Evolutionary conservation across 1,139 yeast genomes (phyloP), one percentile per base, ranked within the genome.

Genomic region (Petasospora fabianii): DNA sequence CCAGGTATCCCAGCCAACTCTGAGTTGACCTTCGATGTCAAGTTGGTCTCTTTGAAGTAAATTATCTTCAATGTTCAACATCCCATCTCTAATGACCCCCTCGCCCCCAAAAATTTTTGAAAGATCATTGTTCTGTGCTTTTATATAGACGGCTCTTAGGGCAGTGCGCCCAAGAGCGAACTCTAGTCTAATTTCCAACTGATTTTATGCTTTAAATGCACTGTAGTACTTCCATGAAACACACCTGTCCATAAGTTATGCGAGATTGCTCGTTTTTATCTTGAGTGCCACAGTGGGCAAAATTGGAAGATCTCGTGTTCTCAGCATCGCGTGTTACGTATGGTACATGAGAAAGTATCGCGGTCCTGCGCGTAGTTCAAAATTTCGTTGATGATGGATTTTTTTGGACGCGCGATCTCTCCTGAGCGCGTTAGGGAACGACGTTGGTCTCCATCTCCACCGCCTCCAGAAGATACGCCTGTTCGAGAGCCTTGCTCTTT

Each of bases 1-100:
- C 97, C 98, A 57, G 98, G 97, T 49, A 86, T 92, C 57, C 98
- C 98, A 59, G 85, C 96, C 56, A 90, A 90, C 80, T 84, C 96
- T 46, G 96, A 87, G 69, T 77, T 92, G 65, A 86, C 95, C 45
- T 92, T 92, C 59, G 98, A 92, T 64, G 95, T 92, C 60, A 92
- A 90, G 72, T 78, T 92, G 60, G 92, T 92, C 53, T 79, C 90
- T 49, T 75, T 90, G 64, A 88, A 88, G 77, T 90, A 82, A 60
- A 35, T 27, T 6, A 5, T 5, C 13, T n/a, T n/a, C n/a, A n/a
- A n/a, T n/a, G 14, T 11, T 22, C 26, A 22, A 22, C 12, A 22
- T n/a, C n/a, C 26, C 26, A 22, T 22, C 26, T 22, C 6, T 24
- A 7, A 18, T 24, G 20, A 16, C n/a, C 12, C 14, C 27, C 21